Evolutionary conservation across 2,329 filamentous ascomycete species (phyloP), one percentile per base, ranked within the genome.

Genomic region (Calonectria crousiana): DNA sequence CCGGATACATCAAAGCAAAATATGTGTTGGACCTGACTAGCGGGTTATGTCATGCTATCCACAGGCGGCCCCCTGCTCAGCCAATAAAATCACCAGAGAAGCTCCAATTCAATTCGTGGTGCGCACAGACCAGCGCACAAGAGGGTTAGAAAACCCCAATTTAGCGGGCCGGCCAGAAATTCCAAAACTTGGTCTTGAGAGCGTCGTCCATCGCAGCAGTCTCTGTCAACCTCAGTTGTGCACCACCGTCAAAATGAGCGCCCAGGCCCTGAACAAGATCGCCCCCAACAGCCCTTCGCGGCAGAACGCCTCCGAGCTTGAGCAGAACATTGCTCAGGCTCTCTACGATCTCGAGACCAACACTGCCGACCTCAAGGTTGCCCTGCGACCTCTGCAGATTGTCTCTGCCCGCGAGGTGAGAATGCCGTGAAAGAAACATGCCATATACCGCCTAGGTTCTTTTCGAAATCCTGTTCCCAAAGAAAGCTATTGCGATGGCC

Each of bases 311-410:
- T 98, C 95, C 82, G 97, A 99, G 94, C 94, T 98, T 84, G 97
- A 99, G 95, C 93, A 92, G 89, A 95, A 90, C 92, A 97, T 99
- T 88, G 97, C 97, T 87, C 94, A 93, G 89, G 97, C 97, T 90
- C 95, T 99, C 81, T 97, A 94, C 92, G 97, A 99, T 86, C 95
- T 99, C 89, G 97, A 99, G 95, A 96, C 93, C 91, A 98, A 98
- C 93, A 98, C 97, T 86, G 91, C 95, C 88, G 97, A 99, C 90
- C 95, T 99, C 90, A 98, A 96, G 94, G 92, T 92, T 85, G 94
- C 95, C 83, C 94, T 99, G 87, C 94, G 97, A 86, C 97, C 97
- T 88, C 93, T 99, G 89, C 97, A 99, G 93, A 96, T 99, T 89
- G 95, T 97, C 88, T 98, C 95, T 90, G 97, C 97, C 87, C 95